Evolutionary conservation across 1,139 yeast genomes (phyloP), one percentile per base, ranked within the genome.

Genomic region (Yarrowia galli): DNA sequence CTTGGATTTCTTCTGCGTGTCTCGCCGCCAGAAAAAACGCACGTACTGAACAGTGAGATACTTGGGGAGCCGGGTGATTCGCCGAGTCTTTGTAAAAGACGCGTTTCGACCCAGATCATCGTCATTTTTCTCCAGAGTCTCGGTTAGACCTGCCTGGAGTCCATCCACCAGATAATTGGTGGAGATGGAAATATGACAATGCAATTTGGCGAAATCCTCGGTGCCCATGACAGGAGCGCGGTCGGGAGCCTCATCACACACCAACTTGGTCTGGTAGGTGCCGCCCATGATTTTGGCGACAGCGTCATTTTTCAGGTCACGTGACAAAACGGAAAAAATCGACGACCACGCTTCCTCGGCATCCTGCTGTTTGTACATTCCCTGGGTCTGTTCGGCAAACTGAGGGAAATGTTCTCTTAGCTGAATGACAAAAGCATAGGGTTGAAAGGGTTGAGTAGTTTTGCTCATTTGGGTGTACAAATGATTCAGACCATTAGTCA

Each of bases 331-430:
- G 60, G 82, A 80, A 71, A 93, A 79, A 68, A 95, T 83, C 76
- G 91, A 96, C 16, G 97, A 89, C 80, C 88, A 92, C 32, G 96
- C 91, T 77, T 95, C 99, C 79, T 95, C 99, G 0, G 99, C 99
- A 81, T 95, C 99, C 78, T 95, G 99, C 80, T 95, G 99, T 77
- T 91, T 92, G 76, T 85, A 90, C 69, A 84, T 82, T 0, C 98
- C 98, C 68, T 82, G 80, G 65, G 84, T 83, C 66, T 85, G 86
- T 76, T 95, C 98, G 56, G 90, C 91, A 79, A 96, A 95, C 79
- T 96, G 98, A 1, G 98, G 98, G 75, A 86, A 91, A 23, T 83
- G 80, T 32, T 70, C 68, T 20, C 82, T 74, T 66, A 80, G 71
- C 20, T 75, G 71, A 68, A 82, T 81, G 78, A 93, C 81, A 70